Conservation (phyloP, 2,329 filamentous ascomycete genomes). For the Gaeumannomyces sp. region DNA sequence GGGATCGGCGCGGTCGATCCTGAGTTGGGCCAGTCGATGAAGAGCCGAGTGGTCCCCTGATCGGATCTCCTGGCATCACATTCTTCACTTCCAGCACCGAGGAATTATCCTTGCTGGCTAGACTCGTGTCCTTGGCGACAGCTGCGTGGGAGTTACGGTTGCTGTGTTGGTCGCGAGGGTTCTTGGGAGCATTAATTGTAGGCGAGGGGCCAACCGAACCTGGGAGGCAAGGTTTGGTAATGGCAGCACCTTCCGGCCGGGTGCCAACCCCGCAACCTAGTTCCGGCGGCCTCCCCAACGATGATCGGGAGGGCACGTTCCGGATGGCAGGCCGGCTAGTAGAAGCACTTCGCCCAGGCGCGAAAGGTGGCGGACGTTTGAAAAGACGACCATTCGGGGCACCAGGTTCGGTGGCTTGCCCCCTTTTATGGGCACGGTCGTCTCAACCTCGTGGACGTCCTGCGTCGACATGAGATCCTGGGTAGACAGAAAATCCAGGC, state of each 20-base stretch:
- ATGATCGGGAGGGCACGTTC: neutral
- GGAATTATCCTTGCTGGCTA: neutral
- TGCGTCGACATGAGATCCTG: conserved; percentile 43
- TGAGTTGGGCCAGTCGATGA: neutral
- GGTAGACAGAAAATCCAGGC: conserved; percentile 33
- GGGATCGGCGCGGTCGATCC: neutral
- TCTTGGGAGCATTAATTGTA: too few relatives aligned
- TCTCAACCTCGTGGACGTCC: conserved; percentile 37
- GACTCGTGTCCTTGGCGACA: neutral
- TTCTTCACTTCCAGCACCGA: neutral
- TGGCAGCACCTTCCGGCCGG: too few relatives aligned
- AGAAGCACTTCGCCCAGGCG: neutral
- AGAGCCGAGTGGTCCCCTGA: neutral
- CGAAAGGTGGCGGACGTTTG: neutral
- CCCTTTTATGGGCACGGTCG: conserved; percentile 14
- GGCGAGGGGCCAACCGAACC: too few relatives aligned
- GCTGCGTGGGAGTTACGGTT: too few relatives aligned
- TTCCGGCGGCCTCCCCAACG: too few relatives aligned
- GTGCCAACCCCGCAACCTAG: too few relatives aligned
- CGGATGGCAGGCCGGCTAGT: neutral
- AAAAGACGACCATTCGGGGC: neutral
- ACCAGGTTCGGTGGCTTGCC: too few relatives aligned
- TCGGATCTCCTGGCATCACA: neutral
- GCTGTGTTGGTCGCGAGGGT: too few relatives aligned
- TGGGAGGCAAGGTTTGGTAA: too few relatives aligned